These are phyloP conservation scores for Phaffia rhodozyma DNA, from an alignment of 1,284 basidiomycete genomes.

Conservation along the genomic window DNA sequence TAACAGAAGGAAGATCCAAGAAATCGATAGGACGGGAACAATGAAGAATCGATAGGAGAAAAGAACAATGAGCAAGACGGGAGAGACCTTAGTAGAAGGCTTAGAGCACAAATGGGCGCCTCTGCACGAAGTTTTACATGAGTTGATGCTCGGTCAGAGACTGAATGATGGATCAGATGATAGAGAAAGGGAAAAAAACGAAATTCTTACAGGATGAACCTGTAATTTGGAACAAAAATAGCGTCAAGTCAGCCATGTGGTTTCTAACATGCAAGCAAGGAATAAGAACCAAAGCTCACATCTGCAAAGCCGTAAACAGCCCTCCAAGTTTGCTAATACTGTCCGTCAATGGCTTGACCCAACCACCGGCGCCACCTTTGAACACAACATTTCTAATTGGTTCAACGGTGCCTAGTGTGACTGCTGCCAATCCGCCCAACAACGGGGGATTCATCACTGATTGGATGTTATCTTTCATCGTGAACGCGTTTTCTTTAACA, in stretches of 20 bases:
- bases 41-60: constrained; percentile 30
- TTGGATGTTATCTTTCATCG: not conserved
- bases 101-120: constrained; percentile 16
- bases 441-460: constrained; percentile 24
- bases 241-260: constrained; percentile 1
- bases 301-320: constrained; percentile 32
- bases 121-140: not conserved
- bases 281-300: constrained; percentile 16
- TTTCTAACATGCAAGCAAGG: constrained; percentile 18
- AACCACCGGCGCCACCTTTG: constrained; percentile 12
- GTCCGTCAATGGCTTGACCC: constrained; percentile 21
- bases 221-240: no score
- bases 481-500: not conserved
- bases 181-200: no score
- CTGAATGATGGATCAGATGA: no score
- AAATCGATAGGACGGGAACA: constrained; percentile 27
- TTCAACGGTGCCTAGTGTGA: constrained; percentile 23
- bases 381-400: constrained; percentile 3
- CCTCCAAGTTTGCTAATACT: constrained; percentile 27
- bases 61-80: constrained; percentile 25
- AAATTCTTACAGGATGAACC: no score
- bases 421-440: constrained; percentile 28
- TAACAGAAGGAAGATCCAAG: constrained; percentile 23
- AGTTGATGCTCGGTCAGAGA: no score
- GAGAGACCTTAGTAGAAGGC: constrained; percentile 22